A percentile compares a stretch with the other conserved stretches of the same genome.
Evolutionary conservation across 2,329 filamentous ascomycete species (phyloP).

Genomic region (Monilinia fructicola): DNA sequence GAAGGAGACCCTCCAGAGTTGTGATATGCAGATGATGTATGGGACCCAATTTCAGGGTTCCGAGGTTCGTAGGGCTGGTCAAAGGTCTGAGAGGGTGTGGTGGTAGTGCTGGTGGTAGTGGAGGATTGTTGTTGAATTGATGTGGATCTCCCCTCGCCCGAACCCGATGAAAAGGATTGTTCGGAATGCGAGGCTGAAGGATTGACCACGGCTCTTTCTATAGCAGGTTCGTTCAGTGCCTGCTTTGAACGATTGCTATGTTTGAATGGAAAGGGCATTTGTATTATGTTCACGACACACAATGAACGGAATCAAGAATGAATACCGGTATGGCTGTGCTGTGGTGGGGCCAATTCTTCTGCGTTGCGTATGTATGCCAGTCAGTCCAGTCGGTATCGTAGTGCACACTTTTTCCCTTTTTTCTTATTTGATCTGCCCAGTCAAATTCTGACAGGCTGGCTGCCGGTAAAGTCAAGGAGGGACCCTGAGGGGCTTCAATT

Average conservation of each 20-base stretch:
- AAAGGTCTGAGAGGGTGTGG: slow-evolving; percentile 26
- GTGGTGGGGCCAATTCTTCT: slow-evolving; percentile 22
- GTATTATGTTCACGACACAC: slow-evolving; percentile 25
- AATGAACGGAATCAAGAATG: slow-evolving; percentile 16
- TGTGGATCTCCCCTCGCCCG: slow-evolving; percentile 27
- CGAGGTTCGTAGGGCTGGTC: slow-evolving; percentile 30
- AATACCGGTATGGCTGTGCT: slow-evolving; percentile 22
- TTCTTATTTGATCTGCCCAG: slow-evolving; percentile 11
- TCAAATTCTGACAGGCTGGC: slow-evolving; percentile 15
- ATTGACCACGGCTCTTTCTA: slow-evolving; percentile 25
- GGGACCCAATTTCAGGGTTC: slow-evolving; percentile 30
- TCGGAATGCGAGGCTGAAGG: slow-evolving; percentile 24
- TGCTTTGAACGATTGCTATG: slow-evolving; percentile 41
- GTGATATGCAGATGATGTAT: slow-evolving; percentile 33
- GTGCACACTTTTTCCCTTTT: slow-evolving; percentile 6
- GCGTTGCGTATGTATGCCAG: slow-evolving; percentile 13
- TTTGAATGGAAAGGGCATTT: slow-evolving; percentile 40
- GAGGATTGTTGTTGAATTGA: slow-evolving; percentile 26
- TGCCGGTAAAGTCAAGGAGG: slow-evolving; percentile 18
- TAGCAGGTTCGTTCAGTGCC: slow-evolving; percentile 36
- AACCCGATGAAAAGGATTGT: slow-evolving; percentile 25
- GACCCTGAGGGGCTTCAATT: slow-evolving; percentile 12
- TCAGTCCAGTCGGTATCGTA: background rate
- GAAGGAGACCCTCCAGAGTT: slow-evolving; percentile 30
- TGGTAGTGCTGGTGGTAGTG: slow-evolving; percentile 19